phyloP scores from a whole-genome alignment of 306 rosid species.

The Alnus rubra region DNA sequence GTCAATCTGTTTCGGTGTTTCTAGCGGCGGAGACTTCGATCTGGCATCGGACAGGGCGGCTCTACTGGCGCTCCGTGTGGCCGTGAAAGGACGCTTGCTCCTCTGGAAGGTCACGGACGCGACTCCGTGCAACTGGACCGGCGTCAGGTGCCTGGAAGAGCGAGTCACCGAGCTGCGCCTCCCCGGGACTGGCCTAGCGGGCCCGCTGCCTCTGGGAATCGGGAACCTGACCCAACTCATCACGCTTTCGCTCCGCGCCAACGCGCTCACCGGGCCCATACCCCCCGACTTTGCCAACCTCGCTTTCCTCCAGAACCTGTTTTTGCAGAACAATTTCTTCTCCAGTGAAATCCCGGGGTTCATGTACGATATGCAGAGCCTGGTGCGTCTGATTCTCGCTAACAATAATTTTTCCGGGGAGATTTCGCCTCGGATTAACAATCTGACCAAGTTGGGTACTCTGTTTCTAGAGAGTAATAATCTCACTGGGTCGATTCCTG shows the following conservation, averaged over 20 bases:
- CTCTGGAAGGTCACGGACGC: constrained; percentile 49
- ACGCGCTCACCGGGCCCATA: constrained; percentile 55
- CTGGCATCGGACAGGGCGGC: constrained; percentile 63
- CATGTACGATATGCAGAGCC: constrained; percentile 42
- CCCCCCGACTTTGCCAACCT: constrained; percentile 59
- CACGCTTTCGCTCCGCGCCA: constrained; percentile 67
- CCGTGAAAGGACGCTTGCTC: constrained; percentile 57
- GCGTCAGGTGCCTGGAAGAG: constrained; percentile 44
- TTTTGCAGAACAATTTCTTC: constrained; percentile 58
- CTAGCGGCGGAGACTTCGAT: constrained; percentile 40
- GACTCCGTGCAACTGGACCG: constrained; percentile 66
- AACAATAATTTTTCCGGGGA: constrained; percentile 66
- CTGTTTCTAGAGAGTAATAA: constrained; percentile 55
- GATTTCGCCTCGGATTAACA: constrained; percentile 53
- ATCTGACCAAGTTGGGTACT: constrained; percentile 49
- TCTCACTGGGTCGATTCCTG: constrained; percentile 64
- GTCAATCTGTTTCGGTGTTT: background rate
- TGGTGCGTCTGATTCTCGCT: constrained; percentile 60
- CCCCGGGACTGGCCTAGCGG: constrained; percentile 67
- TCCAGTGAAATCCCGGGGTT: constrained; percentile 65
- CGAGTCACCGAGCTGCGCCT: constrained; percentile 56
- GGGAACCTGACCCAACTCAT: constrained; percentile 69
- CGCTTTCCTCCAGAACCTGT: constrained; percentile 42
- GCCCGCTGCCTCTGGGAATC: constrained; percentile 63
- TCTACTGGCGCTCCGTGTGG: constrained; percentile 41